Evolutionary conservation across 768 basidiomycete species (phyloP).

Genomic region (Sporobolomyces phaffii): DNA sequence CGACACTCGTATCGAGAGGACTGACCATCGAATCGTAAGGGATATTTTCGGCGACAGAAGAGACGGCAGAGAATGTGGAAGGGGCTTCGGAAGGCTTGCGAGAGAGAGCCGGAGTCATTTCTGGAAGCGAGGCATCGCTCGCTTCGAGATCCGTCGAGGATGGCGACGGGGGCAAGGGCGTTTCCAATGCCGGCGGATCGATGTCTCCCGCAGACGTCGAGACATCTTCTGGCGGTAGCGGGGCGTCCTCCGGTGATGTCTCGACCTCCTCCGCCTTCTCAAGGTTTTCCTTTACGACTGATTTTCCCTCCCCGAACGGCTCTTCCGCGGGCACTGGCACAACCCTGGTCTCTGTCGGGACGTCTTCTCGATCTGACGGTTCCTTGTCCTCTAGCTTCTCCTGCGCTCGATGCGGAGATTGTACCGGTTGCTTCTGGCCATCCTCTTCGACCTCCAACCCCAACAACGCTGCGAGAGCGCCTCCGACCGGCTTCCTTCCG

Average conservation of each 20-base stretch:
- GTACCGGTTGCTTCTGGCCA: not conserved
- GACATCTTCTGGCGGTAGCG: not conserved
- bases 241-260: not conserved
- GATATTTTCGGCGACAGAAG: not conserved
- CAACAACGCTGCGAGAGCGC: slow-evolving; percentile 29
- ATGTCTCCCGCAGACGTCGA: not conserved
- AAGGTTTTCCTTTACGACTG: not conserved
- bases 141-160: not conserved
- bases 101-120: not conserved
- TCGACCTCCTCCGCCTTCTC: not conserved
- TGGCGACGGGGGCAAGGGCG: slow-evolving; percentile 24
- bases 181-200: not conserved
- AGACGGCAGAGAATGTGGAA: not conserved
- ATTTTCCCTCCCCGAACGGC: no score
- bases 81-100: slow-evolving; percentile 18
- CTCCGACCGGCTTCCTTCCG: slow-evolving; percentile 26
- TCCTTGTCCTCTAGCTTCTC: not conserved
- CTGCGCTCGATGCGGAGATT: no score
- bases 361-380: no score
- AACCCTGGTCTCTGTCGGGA: no score
- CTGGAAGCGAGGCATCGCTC: not conserved
- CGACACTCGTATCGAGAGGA: slow-evolving; percentile 28
- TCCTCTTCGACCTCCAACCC: slow-evolving; percentile 34
- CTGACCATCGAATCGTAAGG: slow-evolving; percentile 33
- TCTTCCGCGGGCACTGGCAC: no score